Conservation (phyloP, 305 asterid species). For the Solanum aculeatissimum region DNA sequence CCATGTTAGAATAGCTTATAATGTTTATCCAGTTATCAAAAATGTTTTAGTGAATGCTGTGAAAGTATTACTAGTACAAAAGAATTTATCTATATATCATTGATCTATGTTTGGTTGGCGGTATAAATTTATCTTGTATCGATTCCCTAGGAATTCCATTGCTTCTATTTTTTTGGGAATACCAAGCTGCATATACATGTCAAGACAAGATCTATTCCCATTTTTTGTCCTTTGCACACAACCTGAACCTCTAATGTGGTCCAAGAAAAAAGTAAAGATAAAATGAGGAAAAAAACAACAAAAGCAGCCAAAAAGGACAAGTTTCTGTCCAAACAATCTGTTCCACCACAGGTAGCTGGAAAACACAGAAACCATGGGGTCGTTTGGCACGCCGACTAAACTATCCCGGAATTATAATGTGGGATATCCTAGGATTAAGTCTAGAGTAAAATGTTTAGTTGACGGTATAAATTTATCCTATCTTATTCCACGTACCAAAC, state of each 20-base stretch:
- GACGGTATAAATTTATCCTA: background rate
- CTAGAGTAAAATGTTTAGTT: too few species aligned
- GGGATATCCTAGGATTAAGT: fast-evolving
- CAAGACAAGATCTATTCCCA: background rate
- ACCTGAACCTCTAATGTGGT: background rate
- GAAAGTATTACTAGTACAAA: constrained; percentile 2
- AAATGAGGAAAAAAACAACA: background rate
- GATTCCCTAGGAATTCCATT: background rate
- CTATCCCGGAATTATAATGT: background rate
- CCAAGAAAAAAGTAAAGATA: background rate
- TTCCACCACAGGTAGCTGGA: background rate
- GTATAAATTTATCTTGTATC: background rate
- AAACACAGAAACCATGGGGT: background rate
- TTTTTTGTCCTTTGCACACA: background rate
- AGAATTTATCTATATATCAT: constrained; percentile 4
- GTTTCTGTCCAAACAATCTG: background rate
- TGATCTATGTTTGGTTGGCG: background rate
- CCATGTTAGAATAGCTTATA: constrained; percentile 13
- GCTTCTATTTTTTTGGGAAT: background rate
- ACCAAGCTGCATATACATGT: background rate
- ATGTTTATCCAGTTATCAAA: constrained; percentile 1
- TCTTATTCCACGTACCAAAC: background rate
- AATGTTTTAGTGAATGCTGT: constrained; percentile 12
- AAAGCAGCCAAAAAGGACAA: background rate
- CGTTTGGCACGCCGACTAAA: background rate